Percentiles rank a stretch among this genome's conserved stretches.
Conservation (phyloP, 2,329 filamentous ascomycete species). For the Hypoxylon sp. region DNA sequence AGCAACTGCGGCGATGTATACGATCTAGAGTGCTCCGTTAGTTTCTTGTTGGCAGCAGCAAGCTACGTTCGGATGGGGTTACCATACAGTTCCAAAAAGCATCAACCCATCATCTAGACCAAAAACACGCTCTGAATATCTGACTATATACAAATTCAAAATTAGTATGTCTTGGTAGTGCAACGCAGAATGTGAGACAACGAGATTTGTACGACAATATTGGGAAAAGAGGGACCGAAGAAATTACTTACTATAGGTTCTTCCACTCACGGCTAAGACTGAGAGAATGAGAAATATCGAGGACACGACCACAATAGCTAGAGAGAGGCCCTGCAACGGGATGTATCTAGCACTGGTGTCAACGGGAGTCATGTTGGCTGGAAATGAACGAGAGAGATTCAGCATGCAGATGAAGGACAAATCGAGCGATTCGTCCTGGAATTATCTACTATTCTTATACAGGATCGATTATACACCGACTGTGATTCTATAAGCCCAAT, state of each 20-base stretch:
- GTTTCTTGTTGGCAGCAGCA: not conserved
- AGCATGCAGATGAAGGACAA: not conserved
- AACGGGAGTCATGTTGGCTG: constrained; percentile 7
- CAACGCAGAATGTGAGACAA: not conserved
- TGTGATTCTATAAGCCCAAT: not conserved
- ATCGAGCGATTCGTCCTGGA: not conserved
- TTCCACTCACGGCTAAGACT: constrained; percentile 18
- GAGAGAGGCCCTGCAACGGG: constrained; percentile 18
- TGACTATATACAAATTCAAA: constrained; percentile 4
- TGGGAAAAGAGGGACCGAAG: not conserved
- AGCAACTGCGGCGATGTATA: constrained; percentile 29
- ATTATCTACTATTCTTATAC: not conserved
- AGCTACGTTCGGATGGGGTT: not conserved
- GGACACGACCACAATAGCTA: constrained; percentile 26
- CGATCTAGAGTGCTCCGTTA: constrained; percentile 9
- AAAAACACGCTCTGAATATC: constrained; percentile 17
- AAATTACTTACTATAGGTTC: constrained; percentile 13
- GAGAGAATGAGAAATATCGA: constrained; percentile 27
- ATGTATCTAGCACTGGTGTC: constrained; percentile 20
- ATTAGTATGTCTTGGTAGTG: not conserved
- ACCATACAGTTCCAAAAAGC: constrained; percentile 26
- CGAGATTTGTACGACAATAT: not conserved
- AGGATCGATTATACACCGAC: not conserved
- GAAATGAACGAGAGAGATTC: not conserved
- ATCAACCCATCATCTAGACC: constrained; percentile 33